phyloP scores from a whole-genome alignment of 2,329 filamentous ascomycete genomes.

The Diaporthe helianthi region DNA sequence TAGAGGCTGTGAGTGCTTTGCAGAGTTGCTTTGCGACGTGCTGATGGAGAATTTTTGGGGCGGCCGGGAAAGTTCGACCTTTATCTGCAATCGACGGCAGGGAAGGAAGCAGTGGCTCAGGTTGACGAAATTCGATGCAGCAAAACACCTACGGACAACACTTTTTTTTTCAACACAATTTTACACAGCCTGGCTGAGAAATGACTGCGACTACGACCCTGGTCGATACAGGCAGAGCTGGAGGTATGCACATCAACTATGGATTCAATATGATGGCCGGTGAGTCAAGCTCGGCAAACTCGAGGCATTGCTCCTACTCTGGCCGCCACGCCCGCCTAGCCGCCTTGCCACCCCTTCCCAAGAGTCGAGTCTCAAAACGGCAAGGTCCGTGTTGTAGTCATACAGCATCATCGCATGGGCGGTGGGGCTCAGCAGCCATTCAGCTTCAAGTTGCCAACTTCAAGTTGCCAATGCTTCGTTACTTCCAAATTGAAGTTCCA shows the following conservation, averaged over 20 bases:
- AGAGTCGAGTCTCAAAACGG: constrained; percentile 25
- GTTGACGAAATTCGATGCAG: constrained; percentile 10
- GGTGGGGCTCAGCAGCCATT: constrained; percentile 1
- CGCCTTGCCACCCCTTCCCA: constrained; percentile 12
- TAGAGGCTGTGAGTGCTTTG: constrained; percentile 6
- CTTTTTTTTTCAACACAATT: constrained; percentile 4
- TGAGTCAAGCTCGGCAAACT: constrained; percentile 22
- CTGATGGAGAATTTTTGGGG: constrained; percentile 33
- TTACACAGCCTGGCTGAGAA: constrained; percentile 8
- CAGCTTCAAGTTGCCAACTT: constrained; percentile 13
- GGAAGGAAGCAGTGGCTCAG: constrained; percentile 23
- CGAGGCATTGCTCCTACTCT: neutral
- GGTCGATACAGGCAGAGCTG: neutral
- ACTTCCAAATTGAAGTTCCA: too few species aligned
- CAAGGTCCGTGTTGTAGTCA: constrained; percentile 33
- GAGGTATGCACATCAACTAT: neutral
- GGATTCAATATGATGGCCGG: constrained; percentile 26
- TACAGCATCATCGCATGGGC: constrained; percentile 28
- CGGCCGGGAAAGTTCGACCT: constrained; percentile 29
- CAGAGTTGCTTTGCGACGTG: constrained; percentile 27
- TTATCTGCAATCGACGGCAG: constrained; percentile 35
- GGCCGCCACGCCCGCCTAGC: neutral
- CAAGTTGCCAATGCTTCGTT: constrained; percentile 20
- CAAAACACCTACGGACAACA: neutral
- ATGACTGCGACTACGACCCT: constrained; percentile 16